Conservation (phyloP, 2,329 filamentous ascomycete genomes). For the Myotisia sp. region DNA sequence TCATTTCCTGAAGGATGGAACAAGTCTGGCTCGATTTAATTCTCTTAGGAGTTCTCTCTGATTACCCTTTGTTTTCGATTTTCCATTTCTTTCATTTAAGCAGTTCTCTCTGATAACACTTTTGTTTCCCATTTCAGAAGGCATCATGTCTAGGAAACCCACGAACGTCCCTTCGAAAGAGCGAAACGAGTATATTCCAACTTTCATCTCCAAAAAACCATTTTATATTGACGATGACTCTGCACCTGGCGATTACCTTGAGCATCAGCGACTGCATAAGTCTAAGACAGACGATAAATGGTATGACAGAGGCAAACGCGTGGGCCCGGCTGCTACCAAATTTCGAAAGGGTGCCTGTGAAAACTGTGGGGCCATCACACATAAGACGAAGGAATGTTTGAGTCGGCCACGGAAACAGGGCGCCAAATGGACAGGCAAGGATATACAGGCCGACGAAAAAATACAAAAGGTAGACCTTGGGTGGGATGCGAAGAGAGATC, state of each 20-base stretch:
- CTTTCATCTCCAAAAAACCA: slow-evolving; percentile 94
- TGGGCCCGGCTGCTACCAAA: slow-evolving; percentile 80
- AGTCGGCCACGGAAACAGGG: slow-evolving; percentile 77
- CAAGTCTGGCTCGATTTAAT: too few species aligned
- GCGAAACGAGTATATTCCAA: slow-evolving; percentile 95
- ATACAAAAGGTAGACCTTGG: slow-evolving; percentile 74
- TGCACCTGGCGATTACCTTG: slow-evolving; percentile 71
- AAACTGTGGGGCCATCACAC: slow-evolving; percentile 94
- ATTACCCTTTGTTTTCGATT: too few species aligned
- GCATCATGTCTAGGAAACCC: slow-evolving; percentile 35
- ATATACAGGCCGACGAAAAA: slow-evolving; percentile 85
- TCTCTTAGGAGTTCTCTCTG: too few species aligned
- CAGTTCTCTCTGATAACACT: too few species aligned
- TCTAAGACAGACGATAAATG: slow-evolving; percentile 59
- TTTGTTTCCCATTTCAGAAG: too few species aligned
- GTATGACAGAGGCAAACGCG: slow-evolving; percentile 81
- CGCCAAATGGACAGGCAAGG: slow-evolving; percentile 78
- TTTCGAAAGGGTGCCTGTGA: slow-evolving; percentile 97
- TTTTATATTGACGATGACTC: slow-evolving; percentile 80
- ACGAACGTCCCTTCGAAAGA: slow-evolving; percentile 53
- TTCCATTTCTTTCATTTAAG: too few species aligned
- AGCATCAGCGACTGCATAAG: slow-evolving; percentile 80
- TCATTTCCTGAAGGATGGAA: too few species aligned
- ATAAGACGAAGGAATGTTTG: slow-evolving; percentile 88
- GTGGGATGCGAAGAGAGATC: slow-evolving; percentile 94